A percentile compares a stretch with the other conserved stretches of the same genome.
Evolutionary conservation across 192 early-diverging fungal species (phyloP).

Genomic region (Jimgerdemannia lactiflua): DNA sequence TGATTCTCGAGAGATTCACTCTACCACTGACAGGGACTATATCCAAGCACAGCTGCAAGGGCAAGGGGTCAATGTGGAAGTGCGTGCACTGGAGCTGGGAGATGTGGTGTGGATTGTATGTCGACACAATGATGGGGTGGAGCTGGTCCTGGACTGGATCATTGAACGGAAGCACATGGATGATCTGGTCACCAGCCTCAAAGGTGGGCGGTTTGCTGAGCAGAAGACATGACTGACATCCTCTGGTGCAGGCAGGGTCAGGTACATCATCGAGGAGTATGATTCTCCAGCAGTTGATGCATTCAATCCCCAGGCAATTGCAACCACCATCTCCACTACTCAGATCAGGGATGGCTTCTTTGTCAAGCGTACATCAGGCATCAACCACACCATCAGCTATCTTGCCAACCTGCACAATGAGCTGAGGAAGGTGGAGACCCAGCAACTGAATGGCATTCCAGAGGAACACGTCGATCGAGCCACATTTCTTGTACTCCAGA

Average conservation of each 20-base stretch:
- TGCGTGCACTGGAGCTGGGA: conserved; percentile 72
- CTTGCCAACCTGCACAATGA: conserved; percentile 43
- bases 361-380: conserved; percentile 68
- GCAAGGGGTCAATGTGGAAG: conserved; percentile 50
- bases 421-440: background rate
- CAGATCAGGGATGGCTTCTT: conserved; percentile 83
- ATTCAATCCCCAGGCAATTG: conserved; percentile 65
- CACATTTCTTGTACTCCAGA: conserved; percentile 51
- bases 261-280: conserved; percentile 89
- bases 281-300: conserved; percentile 53
- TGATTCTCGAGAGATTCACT: conserved; percentile 82
- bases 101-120: conserved; percentile 90
- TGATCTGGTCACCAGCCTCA: conserved; percentile 87
- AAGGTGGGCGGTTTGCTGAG: conserved; percentile 88
- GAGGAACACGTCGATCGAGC: conserved; percentile 39
- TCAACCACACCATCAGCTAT: conserved; percentile 82
- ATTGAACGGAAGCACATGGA: conserved; percentile 94
- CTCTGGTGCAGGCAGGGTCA: conserved; percentile 68
- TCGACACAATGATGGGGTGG: conserved; percentile 28
- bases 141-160: conserved; percentile 79
- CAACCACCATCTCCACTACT: conserved; percentile 60
- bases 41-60: conserved; percentile 64
- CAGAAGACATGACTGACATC: conserved; percentile 84
- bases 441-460: conserved; percentile 55
- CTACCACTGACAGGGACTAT: conserved; percentile 61